These are phyloP conservation scores for Pestalotiopsis sp. DNA, from an alignment of 2,329 filamentous ascomycete genomes.

Conservation along the genomic window DNA sequence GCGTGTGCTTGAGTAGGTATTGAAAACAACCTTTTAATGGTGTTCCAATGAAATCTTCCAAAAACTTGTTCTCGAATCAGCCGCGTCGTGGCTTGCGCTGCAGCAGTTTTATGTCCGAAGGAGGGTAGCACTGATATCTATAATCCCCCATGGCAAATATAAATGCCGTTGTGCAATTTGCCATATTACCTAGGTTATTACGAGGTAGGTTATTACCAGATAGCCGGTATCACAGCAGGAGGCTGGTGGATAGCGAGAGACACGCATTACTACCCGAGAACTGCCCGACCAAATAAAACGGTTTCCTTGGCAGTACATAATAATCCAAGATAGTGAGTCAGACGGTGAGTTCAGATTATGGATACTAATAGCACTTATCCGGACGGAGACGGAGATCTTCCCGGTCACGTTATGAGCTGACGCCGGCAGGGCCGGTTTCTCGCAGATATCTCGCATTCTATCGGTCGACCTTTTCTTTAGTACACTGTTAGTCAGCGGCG, in stretches of 20 bases:
- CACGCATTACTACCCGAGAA: not conserved
- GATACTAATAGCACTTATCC: not conserved
- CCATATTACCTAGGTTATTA: too few relatives aligned
- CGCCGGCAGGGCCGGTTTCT: not conserved
- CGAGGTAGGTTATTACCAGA: not conserved
- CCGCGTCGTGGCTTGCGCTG: too few relatives aligned
- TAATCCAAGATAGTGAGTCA: not conserved
- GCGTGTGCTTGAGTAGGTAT: too few relatives aligned
- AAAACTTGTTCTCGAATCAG: too few relatives aligned
- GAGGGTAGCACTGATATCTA: too few relatives aligned
- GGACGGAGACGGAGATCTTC: not conserved
- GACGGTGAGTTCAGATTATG: not conserved
- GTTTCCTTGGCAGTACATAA: not conserved
- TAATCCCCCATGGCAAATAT: too few relatives aligned
- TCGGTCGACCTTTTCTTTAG: not conserved
- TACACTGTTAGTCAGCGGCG: not conserved
- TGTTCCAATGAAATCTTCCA: too few relatives aligned
- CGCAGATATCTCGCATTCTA: not conserved
- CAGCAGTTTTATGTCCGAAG: too few relatives aligned
- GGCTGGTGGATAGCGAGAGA: not conserved
- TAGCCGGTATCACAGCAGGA: not conserved
- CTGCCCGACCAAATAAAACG: not conserved
- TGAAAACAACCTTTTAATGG: too few relatives aligned
- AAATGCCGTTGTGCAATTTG: too few relatives aligned
- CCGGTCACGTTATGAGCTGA: not conserved